Base-by-base conservation (phyloP, 192 early-diverging fungal genomes). In the Backusella mclennaniae region DNA sequence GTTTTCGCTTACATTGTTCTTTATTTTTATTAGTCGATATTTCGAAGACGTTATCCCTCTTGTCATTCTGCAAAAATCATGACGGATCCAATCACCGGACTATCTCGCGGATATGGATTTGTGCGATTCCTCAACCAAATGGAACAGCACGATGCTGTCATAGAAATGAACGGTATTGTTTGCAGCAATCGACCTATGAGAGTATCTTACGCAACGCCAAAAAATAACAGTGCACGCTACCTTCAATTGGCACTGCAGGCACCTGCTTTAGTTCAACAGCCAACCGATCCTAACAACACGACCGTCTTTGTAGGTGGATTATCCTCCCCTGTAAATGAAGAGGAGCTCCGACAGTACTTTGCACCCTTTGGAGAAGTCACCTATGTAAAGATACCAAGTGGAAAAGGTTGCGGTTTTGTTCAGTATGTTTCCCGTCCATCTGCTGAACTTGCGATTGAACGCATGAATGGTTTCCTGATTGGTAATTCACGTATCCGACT, bases 281-380 rank as follows among this genome's bases (percentile, higher is more conserved):
- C 78, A 73, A 92, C 83, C 59, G 96, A 97, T 79, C 96, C 96
- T 63, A 91, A 86, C 82, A 97, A 97, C 85, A 99, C 96, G 8
- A 99, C 97, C 6, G 94, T 99, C 35, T 99, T 99, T 87, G 95
- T 99, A 35, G 97, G 97, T 26, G 96, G 96, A 6, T 84, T 99
- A 59, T 92, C 87, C 44, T 87, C 92, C 42, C 86, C 89, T 17
- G 92, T 94, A 29, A 87, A 89, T 21, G 96, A 97, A 79, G 93
- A 96, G 68, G 97, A 99, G 56, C 87, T 99, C 73, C 81, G 89
- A 59, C 88, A 89, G 14, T 89, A 90, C 75, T 99, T 99, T 84
- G 83, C 89, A 33, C 87, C 87, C 39, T 96, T 95, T 86, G 97
- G 97, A 39, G 95, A 95, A 46, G 96, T 99, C 56, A 89, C 89